These are phyloP conservation scores for Botrytis deweyae DNA, from an alignment of 2,329 filamentous ascomycete species.

Conservation along the genomic window DNA sequence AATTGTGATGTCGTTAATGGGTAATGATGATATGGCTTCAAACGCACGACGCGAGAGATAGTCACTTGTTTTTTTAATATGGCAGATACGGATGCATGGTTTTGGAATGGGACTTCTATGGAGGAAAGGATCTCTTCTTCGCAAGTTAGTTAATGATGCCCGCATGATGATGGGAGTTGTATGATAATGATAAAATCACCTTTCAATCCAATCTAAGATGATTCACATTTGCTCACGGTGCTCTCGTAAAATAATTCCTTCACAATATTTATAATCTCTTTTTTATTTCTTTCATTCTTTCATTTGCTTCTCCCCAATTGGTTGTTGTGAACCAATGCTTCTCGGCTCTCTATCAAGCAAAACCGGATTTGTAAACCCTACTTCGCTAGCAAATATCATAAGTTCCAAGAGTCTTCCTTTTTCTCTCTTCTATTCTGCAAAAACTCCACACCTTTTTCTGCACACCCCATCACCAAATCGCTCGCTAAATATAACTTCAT, in stretches of 20 bases:
- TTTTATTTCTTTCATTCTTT: background rate
- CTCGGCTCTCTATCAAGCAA: background rate
- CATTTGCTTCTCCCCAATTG: background rate
- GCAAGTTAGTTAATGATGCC: conserved; percentile 10
- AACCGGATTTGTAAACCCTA: background rate
- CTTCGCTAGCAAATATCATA: conserved; percentile 7
- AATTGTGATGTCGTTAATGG: background rate
- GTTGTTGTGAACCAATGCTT: conserved; percentile 12
- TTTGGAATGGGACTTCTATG: background rate
- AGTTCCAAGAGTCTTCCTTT: background rate
- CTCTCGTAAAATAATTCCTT: too few species aligned
- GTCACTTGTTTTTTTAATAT: background rate
- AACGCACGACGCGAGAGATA: background rate
- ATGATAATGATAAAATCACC: conserved; percentile 15
- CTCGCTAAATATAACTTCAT: conserved; percentile 28
- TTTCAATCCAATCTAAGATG: background rate
- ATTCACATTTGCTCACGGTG: background rate
- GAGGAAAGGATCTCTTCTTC: background rate
- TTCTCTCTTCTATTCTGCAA: background rate
- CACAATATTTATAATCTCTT: background rate
- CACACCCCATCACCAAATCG: conserved; percentile 8
- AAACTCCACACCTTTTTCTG: background rate
- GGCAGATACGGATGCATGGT: background rate
- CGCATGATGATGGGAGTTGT: conserved; percentile 2
- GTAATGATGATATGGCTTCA: conserved; percentile 11